Evolutionary conservation across 169 alveolate species (phyloP).

Genomic region (Toxoplasma gondii): DNA sequence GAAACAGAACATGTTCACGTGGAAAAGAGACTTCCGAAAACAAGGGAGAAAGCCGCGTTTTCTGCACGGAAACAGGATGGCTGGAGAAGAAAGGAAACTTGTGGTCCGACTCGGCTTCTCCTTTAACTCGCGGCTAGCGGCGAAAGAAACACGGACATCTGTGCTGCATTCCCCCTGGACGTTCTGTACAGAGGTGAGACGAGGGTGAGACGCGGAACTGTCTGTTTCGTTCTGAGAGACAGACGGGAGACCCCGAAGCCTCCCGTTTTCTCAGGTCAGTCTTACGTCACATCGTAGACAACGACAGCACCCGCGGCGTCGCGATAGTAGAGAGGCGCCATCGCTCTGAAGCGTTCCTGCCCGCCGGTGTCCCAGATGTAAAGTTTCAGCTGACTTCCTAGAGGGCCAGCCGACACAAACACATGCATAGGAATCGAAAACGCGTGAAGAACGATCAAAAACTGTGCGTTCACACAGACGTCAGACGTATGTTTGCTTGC

Average conservation of each 20-base stretch:
- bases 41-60: too few relatives aligned
- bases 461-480: neutral
- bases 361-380: slow-evolving; percentile 97
- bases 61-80: too few relatives aligned
- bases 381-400: slow-evolving; percentile 80
- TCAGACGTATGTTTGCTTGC: too few relatives aligned
- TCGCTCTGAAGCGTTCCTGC: slow-evolving; percentile 88
- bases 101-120: too few relatives aligned
- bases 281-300: slow-evolving; percentile 85
- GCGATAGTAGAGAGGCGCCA: slow-evolving; percentile 89
- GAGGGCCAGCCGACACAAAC: neutral
- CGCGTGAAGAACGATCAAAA: neutral
- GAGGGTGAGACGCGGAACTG: too few relatives aligned
- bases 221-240: too few relatives aligned
- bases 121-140: too few relatives aligned
- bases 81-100: too few relatives aligned
- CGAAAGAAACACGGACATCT: neutral
- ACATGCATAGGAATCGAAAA: neutral
- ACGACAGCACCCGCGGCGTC: slow-evolving; percentile 91
- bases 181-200: too few relatives aligned
- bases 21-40: neutral
- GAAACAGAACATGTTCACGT: neutral
- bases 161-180: too few relatives aligned
- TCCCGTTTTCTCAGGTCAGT: neutral
- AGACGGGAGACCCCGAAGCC: neutral